These are phyloP conservation scores for Entomortierella lignicola DNA, from an alignment of 192 early-diverging fungal species.

Conservation along the genomic window DNA sequence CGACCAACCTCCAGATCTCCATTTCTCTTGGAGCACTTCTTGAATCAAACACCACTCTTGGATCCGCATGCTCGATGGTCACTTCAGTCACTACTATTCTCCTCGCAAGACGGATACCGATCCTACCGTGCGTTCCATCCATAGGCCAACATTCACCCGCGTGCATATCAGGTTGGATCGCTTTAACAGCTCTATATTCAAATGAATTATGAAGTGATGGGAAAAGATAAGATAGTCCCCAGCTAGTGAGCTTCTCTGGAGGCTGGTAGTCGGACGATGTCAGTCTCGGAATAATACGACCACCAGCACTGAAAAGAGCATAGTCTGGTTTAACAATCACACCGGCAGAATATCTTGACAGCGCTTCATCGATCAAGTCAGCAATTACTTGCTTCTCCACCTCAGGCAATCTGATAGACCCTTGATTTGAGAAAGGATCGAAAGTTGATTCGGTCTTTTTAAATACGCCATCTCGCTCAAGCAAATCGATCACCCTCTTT, in stretches of 20 bases:
- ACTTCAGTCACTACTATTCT: constrained; percentile 66
- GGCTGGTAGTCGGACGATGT: constrained; percentile 65
- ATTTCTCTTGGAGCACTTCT: constrained; percentile 72
- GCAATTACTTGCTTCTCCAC: constrained; percentile 26
- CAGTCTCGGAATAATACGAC: constrained; percentile 63
- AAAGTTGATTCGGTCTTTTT: too few relatives aligned
- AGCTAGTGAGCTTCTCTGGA: constrained; percentile 17
- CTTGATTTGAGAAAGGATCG: not conserved
- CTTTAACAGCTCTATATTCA: constrained; percentile 22
- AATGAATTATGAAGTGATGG: constrained; percentile 2
- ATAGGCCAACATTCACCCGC: constrained; percentile 83
- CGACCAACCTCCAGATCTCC: constrained; percentile 69
- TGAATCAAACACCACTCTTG: constrained; percentile 60
- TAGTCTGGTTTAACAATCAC: constrained; percentile 65
- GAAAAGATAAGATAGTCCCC: constrained; percentile 1
- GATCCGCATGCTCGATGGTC: constrained; percentile 75
- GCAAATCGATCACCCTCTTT: not conserved
- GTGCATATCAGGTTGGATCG: constrained; percentile 57
- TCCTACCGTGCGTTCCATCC: constrained; percentile 64
- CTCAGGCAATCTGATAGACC: not conserved
- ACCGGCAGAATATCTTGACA: constrained; percentile 49
- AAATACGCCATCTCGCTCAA: not conserved
- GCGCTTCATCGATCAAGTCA: constrained; percentile 64
- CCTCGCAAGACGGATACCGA: constrained; percentile 68
- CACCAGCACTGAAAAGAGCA: constrained; percentile 72